Evolutionary conservation across 169 alveolate genomes (phyloP), one percentile per base, ranked within the genome.

Genomic region (Gregarina niphandrodes): DNA sequence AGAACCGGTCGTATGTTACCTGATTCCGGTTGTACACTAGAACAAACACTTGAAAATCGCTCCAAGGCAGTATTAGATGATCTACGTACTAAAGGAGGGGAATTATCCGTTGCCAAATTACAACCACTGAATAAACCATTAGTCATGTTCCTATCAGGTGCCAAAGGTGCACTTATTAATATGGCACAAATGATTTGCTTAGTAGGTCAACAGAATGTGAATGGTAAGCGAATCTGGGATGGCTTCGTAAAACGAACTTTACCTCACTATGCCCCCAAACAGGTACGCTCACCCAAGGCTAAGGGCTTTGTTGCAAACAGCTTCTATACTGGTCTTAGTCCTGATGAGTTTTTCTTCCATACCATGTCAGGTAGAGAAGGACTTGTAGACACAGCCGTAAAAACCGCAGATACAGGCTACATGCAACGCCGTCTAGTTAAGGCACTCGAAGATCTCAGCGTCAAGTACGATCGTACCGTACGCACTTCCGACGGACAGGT

Each of bases 361-460:
- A 87, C 97, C n/a, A 86, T 87, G 93, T 91, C 95, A 4, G 99
- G 99, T 0, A 67, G 99, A 53, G 99, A 89, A 62, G 97, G 97
- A 4, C 67, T 93, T 13, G 91, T 88, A 13, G 99, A 93, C 53
- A 86, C 97, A 0, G 96, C 98, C 9, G 97, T 89, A 30, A 93
- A 88, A 64, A 93, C 99, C 7, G 93, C 97, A 0, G 97, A 87
- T 50, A 87, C 97, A 0, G 99, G 97, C 1, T 93, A 89, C 57
- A 84, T 93, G 98, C 95, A 88, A 58, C 69, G 98, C 42, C 75
- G 96, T 56, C 64, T 92, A 21, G 39, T 49, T 17, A 67, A 80
- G 59, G 89, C 92, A 1, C 57, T 92, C 50, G 99, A 92, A 60
- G 99, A 87, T 52, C 57, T 92, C 22, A 61, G 91, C 3, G 70